Evolutionary conservation across 2,329 filamentous ascomycete species (phyloP).

Genomic region (Thielaviopsis punctulata): DNA sequence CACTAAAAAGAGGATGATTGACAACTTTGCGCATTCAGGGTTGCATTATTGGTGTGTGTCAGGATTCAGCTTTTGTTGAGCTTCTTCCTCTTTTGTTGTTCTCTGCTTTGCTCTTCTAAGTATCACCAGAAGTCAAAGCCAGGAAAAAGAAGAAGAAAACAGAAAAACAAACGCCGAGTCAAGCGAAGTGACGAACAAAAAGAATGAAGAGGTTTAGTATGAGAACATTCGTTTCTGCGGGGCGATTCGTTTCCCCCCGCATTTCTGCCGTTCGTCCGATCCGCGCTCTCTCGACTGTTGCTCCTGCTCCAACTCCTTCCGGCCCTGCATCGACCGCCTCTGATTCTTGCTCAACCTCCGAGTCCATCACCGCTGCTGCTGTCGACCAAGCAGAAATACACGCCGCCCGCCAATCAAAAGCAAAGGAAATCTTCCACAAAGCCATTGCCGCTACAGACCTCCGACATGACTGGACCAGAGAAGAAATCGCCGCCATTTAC

Average conservation of each 20-base stretch:
- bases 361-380: neutral
- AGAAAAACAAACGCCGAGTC: neutral
- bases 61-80: too few species aligned
- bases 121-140: too few species aligned
- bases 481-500: conserved; percentile 70
- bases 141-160: neutral
- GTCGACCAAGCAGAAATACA: neutral
- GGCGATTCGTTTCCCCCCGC: too few species aligned
- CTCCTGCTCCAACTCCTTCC: neutral
- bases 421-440: conserved; percentile 21
- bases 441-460: conserved; percentile 44
- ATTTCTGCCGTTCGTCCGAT: neutral
- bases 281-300: neutral
- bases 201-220: too few species aligned
- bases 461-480: conserved; percentile 60
- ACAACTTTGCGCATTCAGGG: too few species aligned
- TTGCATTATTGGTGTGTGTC: too few species aligned
- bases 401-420: neutral
- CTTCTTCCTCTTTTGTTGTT: too few species aligned
- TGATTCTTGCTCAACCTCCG: too few species aligned
- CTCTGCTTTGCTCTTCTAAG: too few species aligned
- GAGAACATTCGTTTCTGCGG: too few species aligned
- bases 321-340: neutral
- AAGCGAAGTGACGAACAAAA: neutral
- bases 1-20: neutral